phyloP scores from a whole-genome alignment of 768 basidiomycete genomes.

The Glaciozyma antarctica region DNA sequence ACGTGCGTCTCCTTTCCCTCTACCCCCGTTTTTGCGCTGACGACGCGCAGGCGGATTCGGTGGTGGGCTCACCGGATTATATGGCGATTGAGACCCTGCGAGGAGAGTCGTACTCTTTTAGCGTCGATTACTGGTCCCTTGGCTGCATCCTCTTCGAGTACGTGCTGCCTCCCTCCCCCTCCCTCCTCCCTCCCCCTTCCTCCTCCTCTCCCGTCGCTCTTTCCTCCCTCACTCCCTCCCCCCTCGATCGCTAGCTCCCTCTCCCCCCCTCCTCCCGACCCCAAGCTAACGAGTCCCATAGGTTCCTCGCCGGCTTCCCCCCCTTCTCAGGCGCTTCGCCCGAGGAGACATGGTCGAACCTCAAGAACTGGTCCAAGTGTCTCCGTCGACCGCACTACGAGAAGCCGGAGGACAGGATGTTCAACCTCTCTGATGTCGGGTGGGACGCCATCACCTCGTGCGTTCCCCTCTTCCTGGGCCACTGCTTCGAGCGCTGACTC shows the following conservation, averaged over 20 bases:
- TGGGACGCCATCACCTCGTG: constrained; percentile 90
- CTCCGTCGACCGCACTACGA: constrained; percentile 90
- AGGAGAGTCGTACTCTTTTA: constrained; percentile 87
- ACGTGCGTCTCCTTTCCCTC: constrained; percentile 36
- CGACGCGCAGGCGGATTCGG: constrained; percentile 62
- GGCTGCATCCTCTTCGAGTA: constrained; percentile 94
- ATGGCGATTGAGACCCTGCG: constrained; percentile 77
- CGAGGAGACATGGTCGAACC: constrained; percentile 97
- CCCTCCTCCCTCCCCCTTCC: background rate
- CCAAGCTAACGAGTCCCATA: background rate
- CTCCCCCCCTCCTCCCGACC: too few relatives aligned
- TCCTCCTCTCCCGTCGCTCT: too few relatives aligned
- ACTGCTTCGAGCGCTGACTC: background rate
- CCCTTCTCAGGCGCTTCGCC: constrained; percentile 93
- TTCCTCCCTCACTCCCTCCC: background rate
- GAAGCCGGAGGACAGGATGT: constrained; percentile 87
- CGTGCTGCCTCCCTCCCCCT: constrained; percentile 31
- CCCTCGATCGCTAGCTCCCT: too few relatives aligned
- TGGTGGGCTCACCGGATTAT: constrained; percentile 96
- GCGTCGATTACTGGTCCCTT: constrained; percentile 96
- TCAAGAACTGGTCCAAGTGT: constrained; percentile 94
- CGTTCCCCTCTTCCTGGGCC: constrained; percentile 34
- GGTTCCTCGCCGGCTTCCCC: constrained; percentile 86
- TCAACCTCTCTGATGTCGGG: constrained; percentile 83
- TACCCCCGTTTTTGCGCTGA: constrained; percentile 25